Conservation (phyloP, 495 filamentous ascomycete species). For the Podospora bellae-mahoneyi region DNA sequence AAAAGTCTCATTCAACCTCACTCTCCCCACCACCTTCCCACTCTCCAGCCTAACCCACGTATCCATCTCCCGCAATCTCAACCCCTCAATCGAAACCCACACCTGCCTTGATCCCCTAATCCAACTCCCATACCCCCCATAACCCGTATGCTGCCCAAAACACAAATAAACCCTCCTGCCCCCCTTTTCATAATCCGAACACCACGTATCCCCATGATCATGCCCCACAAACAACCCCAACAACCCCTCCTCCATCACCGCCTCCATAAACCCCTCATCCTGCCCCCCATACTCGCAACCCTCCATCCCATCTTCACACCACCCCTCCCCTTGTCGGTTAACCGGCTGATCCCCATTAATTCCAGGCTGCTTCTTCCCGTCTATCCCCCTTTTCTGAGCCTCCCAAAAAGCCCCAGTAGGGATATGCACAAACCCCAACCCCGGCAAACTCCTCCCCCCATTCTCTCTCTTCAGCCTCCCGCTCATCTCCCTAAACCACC, state of each 20-base stretch:
- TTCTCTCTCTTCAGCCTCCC: conserved; percentile 33
- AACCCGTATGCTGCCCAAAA: conserved; percentile 68
- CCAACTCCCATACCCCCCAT: conserved; percentile 67
- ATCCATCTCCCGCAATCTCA: conserved; percentile 44
- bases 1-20: conserved; percentile 68
- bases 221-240: conserved; percentile 66
- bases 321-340: conserved; percentile 50
- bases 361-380: conserved; percentile 52
- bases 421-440: conserved; percentile 71
- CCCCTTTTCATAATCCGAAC: conserved; percentile 43
- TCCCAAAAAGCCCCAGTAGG: conserved; percentile 56
- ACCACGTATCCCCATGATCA: conserved; percentile 71
- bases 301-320: conserved; percentile 43
- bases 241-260: conserved; percentile 55
- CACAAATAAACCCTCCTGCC: conserved; percentile 52
- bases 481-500: conserved; percentile 58
- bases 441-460: conserved; percentile 51
- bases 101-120: conserved; percentile 60
- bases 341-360: conserved; percentile 62
- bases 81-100: conserved; percentile 39
- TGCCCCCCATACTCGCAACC: conserved; percentile 48
- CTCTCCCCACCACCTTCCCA: conserved; percentile 50
- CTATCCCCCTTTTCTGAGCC: conserved; percentile 47
- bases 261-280: conserved; percentile 64
- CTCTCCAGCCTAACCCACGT: conserved; percentile 68